Base-by-base conservation (phyloP, 768 basidiomycete genomes). In the Boletus sensibilis region DNA sequence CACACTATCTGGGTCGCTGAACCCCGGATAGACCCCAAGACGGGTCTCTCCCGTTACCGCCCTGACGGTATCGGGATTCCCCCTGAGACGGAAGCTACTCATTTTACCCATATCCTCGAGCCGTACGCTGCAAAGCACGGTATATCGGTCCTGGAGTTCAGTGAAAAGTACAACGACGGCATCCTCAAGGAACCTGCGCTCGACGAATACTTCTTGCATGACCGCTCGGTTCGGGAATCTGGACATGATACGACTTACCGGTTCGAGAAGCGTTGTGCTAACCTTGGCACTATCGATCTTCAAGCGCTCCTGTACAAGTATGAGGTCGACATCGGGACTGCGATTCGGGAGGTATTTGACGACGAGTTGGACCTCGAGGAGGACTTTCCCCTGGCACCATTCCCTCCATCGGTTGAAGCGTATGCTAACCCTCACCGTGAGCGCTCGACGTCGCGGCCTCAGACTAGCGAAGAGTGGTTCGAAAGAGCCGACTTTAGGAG, bases 251-350 rank as follows among this genome's bases (percentile, higher is more conserved):
- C 94, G 49, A 92, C 93, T 4, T 99, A 99, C 73, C 86, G 96
- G 14, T 93, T 99, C 70, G 96, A 99, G 79, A 94, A 95, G 76
- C 89, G 92, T 18, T 98, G 94, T 67, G 96, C 94, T 20, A 96
- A 98, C 75, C 84, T 99, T 40, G 96, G 88, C 6, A 99, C 96
- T 9, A 90, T 98, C 69, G 96, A 99, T 71, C 77, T 99, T 61
- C 95, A 98, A 76, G 85, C 94, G 46, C 78, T 99, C 68, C 77
- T 99, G 44, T 99, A 96, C 84, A 99, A 99, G 80, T 98, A 98
- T 64, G 96, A 99, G 72, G 83, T 94, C 57, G 96, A 99, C 68
- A 98, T 99, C 58, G 97, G 93, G n/a, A 95, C 93, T 11, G 94
- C 94, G 25, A 98, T 99, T 68, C 84, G 88, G 55, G 94, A 97